Percentiles rank a stretch among this genome's conserved stretches.
These are phyloP conservation scores for Albifimbria verrucaria DNA, from an alignment of 2,329 filamentous ascomycete species.

Conservation along the genomic window DNA sequence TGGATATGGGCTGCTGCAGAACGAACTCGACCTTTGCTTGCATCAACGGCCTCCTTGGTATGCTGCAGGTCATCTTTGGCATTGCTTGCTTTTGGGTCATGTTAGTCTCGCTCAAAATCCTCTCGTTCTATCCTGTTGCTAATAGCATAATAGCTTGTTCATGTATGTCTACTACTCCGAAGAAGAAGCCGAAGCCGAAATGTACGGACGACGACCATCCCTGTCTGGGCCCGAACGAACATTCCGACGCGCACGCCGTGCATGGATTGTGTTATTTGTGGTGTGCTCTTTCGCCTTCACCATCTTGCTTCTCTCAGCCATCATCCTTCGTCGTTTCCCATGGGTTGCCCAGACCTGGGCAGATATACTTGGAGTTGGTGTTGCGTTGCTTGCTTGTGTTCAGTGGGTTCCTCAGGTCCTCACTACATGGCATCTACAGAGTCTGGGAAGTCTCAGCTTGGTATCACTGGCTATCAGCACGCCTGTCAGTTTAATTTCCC, in stretches of 20 bases:
- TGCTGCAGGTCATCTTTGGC: constrained; percentile 1
- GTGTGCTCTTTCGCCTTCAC: constrained; percentile 3
- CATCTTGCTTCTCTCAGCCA: background rate
- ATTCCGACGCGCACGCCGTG: background rate
- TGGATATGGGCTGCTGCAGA: constrained; percentile 1
- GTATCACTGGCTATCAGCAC: background rate
- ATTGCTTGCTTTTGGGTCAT: constrained; percentile 4
- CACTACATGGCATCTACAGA: background rate
- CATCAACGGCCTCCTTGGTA: constrained; percentile 1
- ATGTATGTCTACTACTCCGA: constrained; percentile 3
- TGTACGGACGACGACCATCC: background rate
- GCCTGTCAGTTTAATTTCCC: background rate
- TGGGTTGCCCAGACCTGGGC: constrained; percentile 3
- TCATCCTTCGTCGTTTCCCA: constrained; percentile 1
- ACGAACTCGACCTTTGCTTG: constrained; percentile 1
- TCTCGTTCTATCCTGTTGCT: background rate
- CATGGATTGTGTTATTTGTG: constrained; percentile 1
- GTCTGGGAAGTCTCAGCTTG: constrained; percentile 1
- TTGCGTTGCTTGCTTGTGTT: background rate
- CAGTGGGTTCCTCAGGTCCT: constrained; percentile 1
- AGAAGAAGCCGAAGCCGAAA: constrained; percentile 1
- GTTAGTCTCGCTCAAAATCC: background rate
- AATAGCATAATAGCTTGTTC: background rate
- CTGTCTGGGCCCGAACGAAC: background rate
- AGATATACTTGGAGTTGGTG: background rate